Evolutionary conservation across 306 rosid genomes (phyloP), one percentile per base, ranked within the genome.

Genomic region (Cicer chorassanicum): DNA sequence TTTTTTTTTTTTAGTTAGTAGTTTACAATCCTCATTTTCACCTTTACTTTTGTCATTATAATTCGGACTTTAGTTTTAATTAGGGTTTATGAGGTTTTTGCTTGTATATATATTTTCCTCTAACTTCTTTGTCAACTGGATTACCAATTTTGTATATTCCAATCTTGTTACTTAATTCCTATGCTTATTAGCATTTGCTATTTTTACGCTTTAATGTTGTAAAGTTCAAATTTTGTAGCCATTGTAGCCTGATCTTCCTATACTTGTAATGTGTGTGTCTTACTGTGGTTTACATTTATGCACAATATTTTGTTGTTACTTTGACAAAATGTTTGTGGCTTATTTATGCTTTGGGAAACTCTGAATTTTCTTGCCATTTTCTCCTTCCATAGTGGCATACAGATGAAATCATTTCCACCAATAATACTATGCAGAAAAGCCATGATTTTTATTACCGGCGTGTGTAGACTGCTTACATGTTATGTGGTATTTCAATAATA

Each of bases 21-120:
- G 41, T 16, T 54, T 46, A 9, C 12, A 38, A n/a, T 14, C 21
- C 21, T 45, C 43, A 21, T 68, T 49, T 54, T 38, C 49, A 14
- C 10, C 10, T 48, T 39, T 3, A 51, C 14, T 34, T 49, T 48
- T 49, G 9, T 40, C 9, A 43, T 54, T 76, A 5, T 13, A 53
- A 34, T 72, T 11, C 12, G 29, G 11, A 1, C 40, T 24, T 1
- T 16, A 38, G 21, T 49, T 74, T 77, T 59, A 45, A 9, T 56
- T 74, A 59, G 80, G 75, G 76, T 62, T 78, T 72, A 29, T 13
- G 72, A 45, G 75, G 72, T 54, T 71, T 62, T 45, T 41, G 41
- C 41, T 24, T 55, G 2, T 50, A 50, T 50, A 50, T 14, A 6
- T 50, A 50, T 50, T 4, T 46, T 46, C 15, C 1, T 29, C 36